Evolutionary conservation across 345 rosid species (phyloP), one percentile per base, ranked within the genome.

Genomic region (Populus deltoides): DNA sequence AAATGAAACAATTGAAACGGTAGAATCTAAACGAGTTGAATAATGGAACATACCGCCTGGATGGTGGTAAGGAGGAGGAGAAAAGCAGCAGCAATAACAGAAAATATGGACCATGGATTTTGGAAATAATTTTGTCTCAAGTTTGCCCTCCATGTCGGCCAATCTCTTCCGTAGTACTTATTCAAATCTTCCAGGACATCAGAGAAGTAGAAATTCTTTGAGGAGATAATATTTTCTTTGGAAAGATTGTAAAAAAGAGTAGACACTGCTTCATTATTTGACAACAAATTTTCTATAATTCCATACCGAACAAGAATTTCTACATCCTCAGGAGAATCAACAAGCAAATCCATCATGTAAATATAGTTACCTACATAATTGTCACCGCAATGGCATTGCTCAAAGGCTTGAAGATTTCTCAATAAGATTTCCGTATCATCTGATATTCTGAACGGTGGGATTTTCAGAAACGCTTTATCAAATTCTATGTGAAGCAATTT

Each of bases 351-450:
- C 71, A 77, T 77, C 6, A 81, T 43, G 6, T 47, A 15, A 17
- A 77, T 31, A 38, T 65, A 75, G 29, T 65, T 76, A 63, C 63
- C 71, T 2, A 65, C 29, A 16, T 49, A 75, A 1, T 22, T n/a
- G 49, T 62, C 41, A 61, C 15, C 5, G 55, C 71, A 31, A 39
- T 77, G 75, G 18, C 71, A 70, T 39, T 31, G 62, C 74, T 81
- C 78, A 24, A 66, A 81, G 3, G 84, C 77, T 43, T 65, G 36
- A 0, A 81, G 75, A 73, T 81, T 81, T 20, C 71, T 18, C 45
- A 73, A 77, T 12, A 77, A 17, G 24, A 57, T 20, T 45, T 77
- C 75, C 35, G 78, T 25, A 0, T 47, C 2, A 4, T 41, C 33
- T 1, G 5, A 3, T 38, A 85, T 24, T 20, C 0, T 8, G 5